Conservation (phyloP, 2,329 filamentous ascomycete species). For the Aureobasidium subglaciale region DNA sequence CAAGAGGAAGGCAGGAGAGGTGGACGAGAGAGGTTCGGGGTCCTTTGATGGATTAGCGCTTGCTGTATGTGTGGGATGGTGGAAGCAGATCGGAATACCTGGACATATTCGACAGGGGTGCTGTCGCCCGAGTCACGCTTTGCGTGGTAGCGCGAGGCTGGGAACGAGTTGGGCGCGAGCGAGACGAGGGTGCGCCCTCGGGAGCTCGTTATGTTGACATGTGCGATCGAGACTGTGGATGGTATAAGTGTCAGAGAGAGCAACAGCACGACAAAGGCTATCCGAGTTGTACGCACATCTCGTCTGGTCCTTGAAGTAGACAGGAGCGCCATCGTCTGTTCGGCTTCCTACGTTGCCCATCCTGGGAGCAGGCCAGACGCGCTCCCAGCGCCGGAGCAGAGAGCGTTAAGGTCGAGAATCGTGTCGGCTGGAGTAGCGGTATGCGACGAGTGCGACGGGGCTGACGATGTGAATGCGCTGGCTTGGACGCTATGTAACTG, state of each 20-base stretch:
- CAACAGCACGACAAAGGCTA: background rate
- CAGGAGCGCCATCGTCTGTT: slow-evolving; percentile 69
- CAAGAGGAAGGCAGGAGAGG: slow-evolving; percentile 67
- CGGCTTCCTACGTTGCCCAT: slow-evolving; percentile 94
- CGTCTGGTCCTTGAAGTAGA: slow-evolving; percentile 87
- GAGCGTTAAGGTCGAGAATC: background rate
- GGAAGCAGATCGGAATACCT: slow-evolving; percentile 54
- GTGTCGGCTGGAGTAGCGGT: background rate
- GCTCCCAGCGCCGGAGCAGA: background rate
- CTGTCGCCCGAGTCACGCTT: slow-evolving; percentile 67
- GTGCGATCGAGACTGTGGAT: slow-evolving; percentile 72
- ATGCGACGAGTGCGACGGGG: background rate
- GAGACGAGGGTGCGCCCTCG: slow-evolving; percentile 70
- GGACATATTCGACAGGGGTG: slow-evolving; percentile 78
- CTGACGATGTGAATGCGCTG: background rate
- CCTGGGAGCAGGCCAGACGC: slow-evolving; percentile 18
- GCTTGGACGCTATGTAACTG: background rate
- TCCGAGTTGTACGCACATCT: slow-evolving; percentile 60
- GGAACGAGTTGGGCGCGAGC: slow-evolving; percentile 78
- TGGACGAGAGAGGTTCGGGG: slow-evolving; percentile 50
- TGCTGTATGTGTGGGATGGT: background rate
- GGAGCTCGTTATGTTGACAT: slow-evolving; percentile 72
- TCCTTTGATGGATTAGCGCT: slow-evolving; percentile 51
- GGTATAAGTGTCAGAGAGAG: background rate
- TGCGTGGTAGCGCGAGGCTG: slow-evolving; percentile 68